Evolutionary conservation across 2,329 filamentous ascomycete genomes (phyloP).

Genomic region (Chaetomiaceae sp.): DNA sequence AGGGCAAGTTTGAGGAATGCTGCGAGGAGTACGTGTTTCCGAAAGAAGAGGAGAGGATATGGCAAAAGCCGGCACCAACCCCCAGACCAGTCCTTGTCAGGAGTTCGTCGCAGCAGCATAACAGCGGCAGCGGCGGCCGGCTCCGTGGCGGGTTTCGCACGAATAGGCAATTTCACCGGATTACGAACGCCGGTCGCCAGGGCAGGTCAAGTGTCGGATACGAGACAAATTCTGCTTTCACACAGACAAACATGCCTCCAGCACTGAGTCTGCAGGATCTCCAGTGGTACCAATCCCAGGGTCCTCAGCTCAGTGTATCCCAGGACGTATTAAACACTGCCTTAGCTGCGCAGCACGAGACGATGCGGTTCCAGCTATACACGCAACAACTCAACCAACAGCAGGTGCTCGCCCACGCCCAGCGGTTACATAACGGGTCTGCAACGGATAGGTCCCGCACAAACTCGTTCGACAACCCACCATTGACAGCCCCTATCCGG

Average conservation of each 20-base stretch:
- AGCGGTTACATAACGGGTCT: constrained; percentile 39
- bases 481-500: constrained; percentile 54
- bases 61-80: constrained; percentile 52
- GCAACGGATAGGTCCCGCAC: constrained; percentile 52
- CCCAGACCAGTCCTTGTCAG: constrained; percentile 54
- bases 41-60: constrained; percentile 67
- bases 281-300: constrained; percentile 45
- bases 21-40: constrained; percentile 88
- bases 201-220: constrained; percentile 52
- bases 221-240: constrained; percentile 44
- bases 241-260: constrained; percentile 36
- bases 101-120: constrained; percentile 60
- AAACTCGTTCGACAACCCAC: constrained; percentile 59
- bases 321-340: constrained; percentile 31
- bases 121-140: constrained; percentile 43
- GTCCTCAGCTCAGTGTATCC: constrained; percentile 41
- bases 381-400: constrained; percentile 46
- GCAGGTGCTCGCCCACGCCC: constrained; percentile 41
- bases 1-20: constrained; percentile 74
- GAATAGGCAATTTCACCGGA: constrained; percentile 43
- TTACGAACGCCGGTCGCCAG: constrained; percentile 42
- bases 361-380: constrained; percentile 44
- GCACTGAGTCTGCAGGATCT: constrained; percentile 45
- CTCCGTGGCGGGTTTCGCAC: constrained; percentile 48
- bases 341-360: constrained; percentile 25